These are phyloP conservation scores for Talaromyces verruculosus DNA, from an alignment of 2,329 filamentous ascomycete genomes.

Conservation along the genomic window DNA sequence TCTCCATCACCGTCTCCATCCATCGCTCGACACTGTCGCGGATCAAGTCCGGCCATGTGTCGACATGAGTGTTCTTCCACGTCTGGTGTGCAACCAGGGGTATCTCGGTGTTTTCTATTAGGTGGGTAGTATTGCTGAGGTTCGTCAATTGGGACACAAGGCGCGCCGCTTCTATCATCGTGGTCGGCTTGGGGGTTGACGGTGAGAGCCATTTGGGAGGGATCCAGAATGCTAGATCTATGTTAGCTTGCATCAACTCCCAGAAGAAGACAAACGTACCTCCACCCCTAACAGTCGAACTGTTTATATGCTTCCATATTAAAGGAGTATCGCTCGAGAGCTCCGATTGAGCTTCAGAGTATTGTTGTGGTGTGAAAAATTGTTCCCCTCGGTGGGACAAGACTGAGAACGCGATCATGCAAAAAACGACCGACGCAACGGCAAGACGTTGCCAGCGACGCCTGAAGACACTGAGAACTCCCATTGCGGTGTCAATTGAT, in stretches of 20 bases:
- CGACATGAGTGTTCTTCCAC: constrained; percentile 31
- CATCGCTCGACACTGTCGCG: constrained; percentile 32
- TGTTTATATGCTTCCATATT: constrained; percentile 21
- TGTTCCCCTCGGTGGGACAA: constrained; percentile 14
- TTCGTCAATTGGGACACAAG: constrained; percentile 26
- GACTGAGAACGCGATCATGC: constrained; percentile 13
- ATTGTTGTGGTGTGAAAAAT: background rate
- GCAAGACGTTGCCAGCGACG: constrained; percentile 24
- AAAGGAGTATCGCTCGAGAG: constrained; percentile 13
- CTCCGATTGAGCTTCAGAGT: constrained; percentile 1
- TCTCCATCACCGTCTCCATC: constrained; percentile 27
- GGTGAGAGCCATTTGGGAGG: constrained; percentile 20
- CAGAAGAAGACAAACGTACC: constrained; percentile 8
- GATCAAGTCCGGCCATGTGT: constrained; percentile 30
- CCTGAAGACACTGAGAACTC: constrained; percentile 13
- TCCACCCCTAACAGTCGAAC: constrained; percentile 18
- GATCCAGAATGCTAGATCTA: constrained; percentile 21
- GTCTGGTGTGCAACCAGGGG: constrained; percentile 37
- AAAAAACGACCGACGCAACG: constrained; percentile 18
- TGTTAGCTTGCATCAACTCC: background rate
- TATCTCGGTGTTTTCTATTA: constrained; percentile 30
- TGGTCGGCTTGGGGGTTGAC: constrained; percentile 22
- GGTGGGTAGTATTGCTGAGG: constrained; percentile 17
- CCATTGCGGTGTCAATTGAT: constrained; percentile 9
- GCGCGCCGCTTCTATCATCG: constrained; percentile 32